Evolutionary conservation across 805 yeast genomes (phyloP).

Genomic region (Metschnikowia reukaufii): DNA sequence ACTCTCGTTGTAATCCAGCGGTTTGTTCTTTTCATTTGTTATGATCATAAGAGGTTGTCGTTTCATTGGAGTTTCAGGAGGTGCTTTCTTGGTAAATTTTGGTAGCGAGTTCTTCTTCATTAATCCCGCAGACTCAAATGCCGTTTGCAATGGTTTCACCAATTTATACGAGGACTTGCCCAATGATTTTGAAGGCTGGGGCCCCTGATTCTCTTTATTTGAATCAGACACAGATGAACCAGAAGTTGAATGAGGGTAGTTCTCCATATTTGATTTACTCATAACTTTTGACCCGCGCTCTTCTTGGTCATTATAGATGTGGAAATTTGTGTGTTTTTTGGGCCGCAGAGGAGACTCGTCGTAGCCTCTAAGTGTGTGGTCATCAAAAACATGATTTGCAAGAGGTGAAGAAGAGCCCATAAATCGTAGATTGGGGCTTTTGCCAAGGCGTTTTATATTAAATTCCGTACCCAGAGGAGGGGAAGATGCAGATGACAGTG

Average conservation of each 20-base stretch:
- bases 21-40: constrained; percentile 21
- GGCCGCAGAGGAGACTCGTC: constrained; percentile 22
- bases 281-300: constrained; percentile 1
- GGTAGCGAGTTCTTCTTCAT: constrained; percentile 47
- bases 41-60: constrained; percentile 40
- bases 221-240: constrained; percentile 20
- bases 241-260: neutral
- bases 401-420: constrained; percentile 21
- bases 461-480: constrained; percentile 17
- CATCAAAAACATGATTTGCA: constrained; percentile 15
- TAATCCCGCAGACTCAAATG: constrained; percentile 74
- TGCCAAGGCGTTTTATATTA: constrained; percentile 13
- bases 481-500: constrained; percentile 13
- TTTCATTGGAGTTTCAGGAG: constrained; percentile 47
- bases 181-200: constrained; percentile 4
- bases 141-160: constrained; percentile 83
- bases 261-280: neutral
- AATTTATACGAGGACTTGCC: constrained; percentile 49
- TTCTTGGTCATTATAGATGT: constrained; percentile 15
- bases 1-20: constrained; percentile 16
- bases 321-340: constrained; percentile 16
- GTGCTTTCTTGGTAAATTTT: constrained; percentile 27
- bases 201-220: constrained; percentile 36
- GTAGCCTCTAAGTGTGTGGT: constrained; percentile 8
- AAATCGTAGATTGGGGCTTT: constrained; percentile 18